These are phyloP conservation scores for Bipolaris gigantea DNA, from an alignment of 2,329 filamentous ascomycete genomes.

Conservation along the genomic window DNA sequence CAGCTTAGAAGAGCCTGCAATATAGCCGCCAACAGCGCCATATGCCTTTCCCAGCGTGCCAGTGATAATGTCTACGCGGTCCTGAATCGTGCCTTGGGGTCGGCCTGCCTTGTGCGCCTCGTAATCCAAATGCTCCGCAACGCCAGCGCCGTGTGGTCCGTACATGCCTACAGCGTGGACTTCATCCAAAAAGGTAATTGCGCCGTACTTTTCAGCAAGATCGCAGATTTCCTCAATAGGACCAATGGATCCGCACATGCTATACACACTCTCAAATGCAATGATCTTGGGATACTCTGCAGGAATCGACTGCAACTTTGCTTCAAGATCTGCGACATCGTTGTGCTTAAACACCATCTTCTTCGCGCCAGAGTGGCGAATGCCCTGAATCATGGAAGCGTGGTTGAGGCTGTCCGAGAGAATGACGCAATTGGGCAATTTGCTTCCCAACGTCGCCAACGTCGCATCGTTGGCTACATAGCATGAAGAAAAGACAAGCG, in stretches of 20 bases:
- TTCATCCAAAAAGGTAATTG: slow-evolving; percentile 96
- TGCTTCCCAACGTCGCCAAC: slow-evolving; percentile 92
- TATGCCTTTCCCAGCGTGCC: slow-evolving; percentile 97
- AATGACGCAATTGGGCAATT: slow-evolving; percentile 94
- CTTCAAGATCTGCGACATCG: slow-evolving; percentile 88
- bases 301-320: slow-evolving; percentile 85
- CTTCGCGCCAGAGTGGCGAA: slow-evolving; percentile 92
- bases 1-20: slow-evolving; percentile 82
- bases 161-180: slow-evolving; percentile 99
- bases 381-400: slow-evolving; percentile 99
- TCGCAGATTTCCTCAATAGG: slow-evolving; percentile 97
- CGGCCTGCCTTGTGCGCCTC: slow-evolving; percentile 77
- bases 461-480: slow-evolving; percentile 98
- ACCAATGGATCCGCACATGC: slow-evolving; percentile 97
- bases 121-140: slow-evolving; percentile 95
- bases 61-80: slow-evolving; percentile 96
- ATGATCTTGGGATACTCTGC: slow-evolving; percentile 92
- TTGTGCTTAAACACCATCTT: slow-evolving; percentile 99
- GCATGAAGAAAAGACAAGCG: slow-evolving; percentile 94
- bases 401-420: slow-evolving; percentile 98
- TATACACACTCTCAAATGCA: slow-evolving; percentile 97
- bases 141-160: slow-evolving; percentile 89
- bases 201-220: slow-evolving; percentile 94
- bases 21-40: slow-evolving; percentile 96
- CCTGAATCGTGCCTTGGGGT: slow-evolving; percentile 83